A percentile compares a stretch with the other conserved stretches of the same genome.
These are phyloP conservation scores for Neurospora tetraspora DNA, from an alignment of 495 filamentous ascomycete genomes.

Conservation along the genomic window DNA sequence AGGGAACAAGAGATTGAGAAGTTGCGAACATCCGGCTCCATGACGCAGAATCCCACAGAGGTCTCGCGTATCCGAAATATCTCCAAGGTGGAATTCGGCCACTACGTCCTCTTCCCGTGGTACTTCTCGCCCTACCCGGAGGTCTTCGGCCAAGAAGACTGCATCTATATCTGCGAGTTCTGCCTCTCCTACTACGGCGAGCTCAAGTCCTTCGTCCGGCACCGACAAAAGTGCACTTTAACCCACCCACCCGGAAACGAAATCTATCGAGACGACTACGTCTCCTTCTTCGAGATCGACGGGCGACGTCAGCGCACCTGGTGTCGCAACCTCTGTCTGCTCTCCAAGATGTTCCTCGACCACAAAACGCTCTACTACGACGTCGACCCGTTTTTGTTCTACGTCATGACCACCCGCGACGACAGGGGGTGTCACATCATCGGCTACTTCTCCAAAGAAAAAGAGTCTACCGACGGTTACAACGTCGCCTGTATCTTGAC, in stretches of 20 bases:
- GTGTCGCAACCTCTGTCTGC: constrained; percentile 91
- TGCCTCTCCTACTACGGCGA: constrained; percentile 86
- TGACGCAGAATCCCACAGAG: constrained; percentile 97
- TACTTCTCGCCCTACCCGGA: constrained; percentile 97
- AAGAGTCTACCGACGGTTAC: constrained; percentile 90
- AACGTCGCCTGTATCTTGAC: constrained; percentile 98
- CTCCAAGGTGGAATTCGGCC: constrained; percentile 84
- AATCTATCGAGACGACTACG: constrained; percentile 89
- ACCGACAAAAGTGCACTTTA: constrained; percentile 83
- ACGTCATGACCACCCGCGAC: constrained; percentile 87
- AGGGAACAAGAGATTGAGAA: constrained; percentile 94
- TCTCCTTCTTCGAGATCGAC: constrained; percentile 97
- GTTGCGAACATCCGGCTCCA: constrained; percentile 82
- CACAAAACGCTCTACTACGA: constrained; percentile 99
- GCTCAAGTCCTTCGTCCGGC: constrained; percentile 66
- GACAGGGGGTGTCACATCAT: constrained; percentile 85
- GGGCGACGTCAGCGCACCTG: constrained; percentile 89
- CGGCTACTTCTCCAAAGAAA: constrained; percentile 97
- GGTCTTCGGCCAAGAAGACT: constrained; percentile 71
- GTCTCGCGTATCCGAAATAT: constrained; percentile 94
- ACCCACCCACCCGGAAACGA: constrained; percentile 94
- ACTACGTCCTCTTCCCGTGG: constrained; percentile 89
- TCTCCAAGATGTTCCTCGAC: constrained; percentile 93
- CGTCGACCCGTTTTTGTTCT: constrained; percentile 96
- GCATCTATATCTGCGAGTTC: constrained; percentile 96